phyloP scores from a whole-genome alignment of 441 rosid genomes.

The Francoa sonchifolia region DNA sequence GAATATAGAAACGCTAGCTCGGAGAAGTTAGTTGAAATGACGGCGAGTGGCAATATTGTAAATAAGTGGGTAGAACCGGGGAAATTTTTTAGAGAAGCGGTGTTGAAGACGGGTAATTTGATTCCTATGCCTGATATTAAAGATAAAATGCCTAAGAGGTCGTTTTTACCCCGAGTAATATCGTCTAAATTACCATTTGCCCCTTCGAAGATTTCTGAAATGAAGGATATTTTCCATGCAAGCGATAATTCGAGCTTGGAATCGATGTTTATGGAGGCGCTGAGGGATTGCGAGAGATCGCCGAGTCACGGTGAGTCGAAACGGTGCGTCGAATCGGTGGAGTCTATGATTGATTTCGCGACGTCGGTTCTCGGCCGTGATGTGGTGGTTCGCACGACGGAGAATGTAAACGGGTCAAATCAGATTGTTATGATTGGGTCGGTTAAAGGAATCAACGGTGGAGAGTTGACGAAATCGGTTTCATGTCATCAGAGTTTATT shows the following conservation, averaged over 20 bases:
- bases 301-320: conserved; percentile 85
- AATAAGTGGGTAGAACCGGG: conserved; percentile 92
- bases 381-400: conserved; percentile 56
- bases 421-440: conserved; percentile 49
- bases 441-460: conserved; percentile 70
- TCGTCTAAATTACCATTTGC: conserved; percentile 68
- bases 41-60: conserved; percentile 34
- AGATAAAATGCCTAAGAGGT: conserved; percentile 94
- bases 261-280: conserved; percentile 38
- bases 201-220: conserved; percentile 28
- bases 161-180: conserved; percentile 76
- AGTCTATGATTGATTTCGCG: conserved; percentile 86
- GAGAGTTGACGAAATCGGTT: conserved; percentile 64
- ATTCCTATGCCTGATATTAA: conserved; percentile 88
- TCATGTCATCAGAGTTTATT: conserved; percentile 91
- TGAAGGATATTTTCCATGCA: conserved; percentile 58
- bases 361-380: conserved; percentile 63
- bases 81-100: conserved; percentile 73
- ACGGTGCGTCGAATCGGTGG: conserved; percentile 76
- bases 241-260: conserved; percentile 71
- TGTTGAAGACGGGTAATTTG: conserved; percentile 51
- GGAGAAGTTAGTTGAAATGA: conserved; percentile 6
- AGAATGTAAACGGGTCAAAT: conserved; percentile 52
- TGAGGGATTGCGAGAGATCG: conserved; percentile 67
- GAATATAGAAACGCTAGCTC: conserved; percentile 32